Evolutionary conservation across 257 asterid species (phyloP).

Genomic region (Dorcoceras hygrometricum): DNA sequence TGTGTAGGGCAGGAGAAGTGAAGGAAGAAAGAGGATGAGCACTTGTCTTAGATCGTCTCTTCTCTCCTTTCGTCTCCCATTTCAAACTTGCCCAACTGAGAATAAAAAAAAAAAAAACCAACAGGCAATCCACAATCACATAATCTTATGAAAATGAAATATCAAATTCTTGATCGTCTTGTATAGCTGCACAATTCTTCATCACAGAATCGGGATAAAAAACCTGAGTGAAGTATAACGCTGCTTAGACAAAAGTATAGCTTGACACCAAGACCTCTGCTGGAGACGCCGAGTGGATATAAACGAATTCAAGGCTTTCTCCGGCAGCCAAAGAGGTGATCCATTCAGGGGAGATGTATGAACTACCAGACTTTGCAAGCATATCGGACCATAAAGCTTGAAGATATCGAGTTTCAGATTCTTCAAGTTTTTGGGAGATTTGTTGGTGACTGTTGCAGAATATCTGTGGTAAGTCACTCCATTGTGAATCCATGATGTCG

Average conservation of each 20-base stretch:
- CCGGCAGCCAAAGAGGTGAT: constrained; percentile 38
- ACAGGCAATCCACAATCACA: constrained; percentile 34
- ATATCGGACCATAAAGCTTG: constrained; percentile 50
- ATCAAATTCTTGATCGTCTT: neutral
- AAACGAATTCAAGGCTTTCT: constrained; percentile 50
- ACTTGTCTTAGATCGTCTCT: constrained; percentile 57
- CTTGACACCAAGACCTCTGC: constrained; percentile 42
- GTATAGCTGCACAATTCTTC: constrained; percentile 29
- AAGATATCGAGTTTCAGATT: constrained; percentile 39
- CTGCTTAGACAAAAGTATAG: constrained; percentile 36
- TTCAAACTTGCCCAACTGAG: constrained; percentile 41
- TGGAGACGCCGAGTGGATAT: constrained; percentile 42
- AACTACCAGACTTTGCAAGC: constrained; percentile 40
- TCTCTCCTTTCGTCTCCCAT: constrained; percentile 80
- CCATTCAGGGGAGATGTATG: constrained; percentile 44
- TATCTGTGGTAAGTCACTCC: constrained; percentile 39
- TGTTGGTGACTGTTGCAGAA: constrained; percentile 38
- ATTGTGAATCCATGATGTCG: constrained; percentile 31
- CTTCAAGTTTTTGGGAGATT: constrained; percentile 39
- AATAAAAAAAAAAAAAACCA: too few relatives aligned
- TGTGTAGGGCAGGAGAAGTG: constrained; percentile 35
- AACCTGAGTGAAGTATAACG: neutral
- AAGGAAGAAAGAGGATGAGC: constrained; percentile 98
- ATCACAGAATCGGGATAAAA: constrained; percentile 4
- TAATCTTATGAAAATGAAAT: constrained; percentile 19